These are phyloP conservation scores for Naematelia encephala DNA, from an alignment of 768 basidiomycete genomes.

Conservation along the genomic window DNA sequence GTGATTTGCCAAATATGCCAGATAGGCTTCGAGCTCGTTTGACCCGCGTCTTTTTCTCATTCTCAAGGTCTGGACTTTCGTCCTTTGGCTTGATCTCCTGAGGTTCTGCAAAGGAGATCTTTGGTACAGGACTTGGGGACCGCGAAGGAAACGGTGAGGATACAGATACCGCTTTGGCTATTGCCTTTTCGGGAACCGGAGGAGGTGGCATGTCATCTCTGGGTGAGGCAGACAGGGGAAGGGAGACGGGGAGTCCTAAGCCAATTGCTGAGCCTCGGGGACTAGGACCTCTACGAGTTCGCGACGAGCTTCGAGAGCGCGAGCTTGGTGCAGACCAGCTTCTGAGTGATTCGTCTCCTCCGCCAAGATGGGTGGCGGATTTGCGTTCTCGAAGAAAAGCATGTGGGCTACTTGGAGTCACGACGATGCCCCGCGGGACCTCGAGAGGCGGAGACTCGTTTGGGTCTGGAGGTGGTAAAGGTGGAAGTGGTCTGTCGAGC, in stretches of 20 bases:
- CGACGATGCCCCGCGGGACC: slow-evolving; percentile 27
- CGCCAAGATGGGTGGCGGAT: neutral
- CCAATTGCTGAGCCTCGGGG: slow-evolving; percentile 27
- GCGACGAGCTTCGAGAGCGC: slow-evolving; percentile 6
- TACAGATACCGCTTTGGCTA: slow-evolving; percentile 31
- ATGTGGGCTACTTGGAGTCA: slow-evolving; percentile 43
- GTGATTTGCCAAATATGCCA: slow-evolving; percentile 25
- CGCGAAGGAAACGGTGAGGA: slow-evolving; percentile 40
- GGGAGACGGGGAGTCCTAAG: slow-evolving; percentile 29
- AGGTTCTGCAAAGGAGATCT: slow-evolving; percentile 35
- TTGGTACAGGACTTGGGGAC: slow-evolving; percentile 30
- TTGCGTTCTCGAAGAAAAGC: slow-evolving; percentile 11
- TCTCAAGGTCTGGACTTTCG: slow-evolving; percentile 4
- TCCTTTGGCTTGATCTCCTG: slow-evolving; percentile 8
- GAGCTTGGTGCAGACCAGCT: slow-evolving; percentile 1
- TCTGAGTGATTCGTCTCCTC: slow-evolving; percentile 2
- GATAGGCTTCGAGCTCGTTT: slow-evolving; percentile 38
- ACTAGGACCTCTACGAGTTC: slow-evolving; percentile 7
- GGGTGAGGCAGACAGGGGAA: slow-evolving; percentile 6
- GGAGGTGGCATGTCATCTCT: slow-evolving; percentile 14
- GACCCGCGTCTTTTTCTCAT: slow-evolving; percentile 18
- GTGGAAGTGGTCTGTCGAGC: slow-evolving; percentile 24
- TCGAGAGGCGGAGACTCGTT: slow-evolving; percentile 8
- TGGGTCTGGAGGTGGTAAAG: slow-evolving; percentile 16
- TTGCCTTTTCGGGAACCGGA: slow-evolving; percentile 26